Evolutionary conservation across 495 filamentous ascomycete species (phyloP), one percentile per base, ranked within the genome.

Genomic region (Hyaloscypha bicolor): DNA sequence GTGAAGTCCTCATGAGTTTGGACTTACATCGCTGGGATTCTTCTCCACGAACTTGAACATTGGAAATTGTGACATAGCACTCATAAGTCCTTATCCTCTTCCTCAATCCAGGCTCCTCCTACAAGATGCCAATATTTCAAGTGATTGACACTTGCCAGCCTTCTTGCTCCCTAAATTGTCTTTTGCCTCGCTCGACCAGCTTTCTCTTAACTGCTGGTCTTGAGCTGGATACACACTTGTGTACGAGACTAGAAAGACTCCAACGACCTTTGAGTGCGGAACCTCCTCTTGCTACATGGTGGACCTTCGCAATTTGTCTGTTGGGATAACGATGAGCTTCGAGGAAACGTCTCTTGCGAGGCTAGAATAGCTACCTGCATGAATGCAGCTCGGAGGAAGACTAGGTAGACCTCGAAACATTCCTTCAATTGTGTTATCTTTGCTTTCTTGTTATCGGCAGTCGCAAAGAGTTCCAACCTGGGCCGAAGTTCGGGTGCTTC

Each of bases 201-300:
- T 59, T 33, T 51, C 32, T 35, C 62, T 48, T 37, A 51, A 71
- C 59, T 45, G 69, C 66, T 71, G 72, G 69, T 74, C 72, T 74
- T 74, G 72, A 74, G 72, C 72, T 74, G 72, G 72, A 71, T 74
- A 67, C 72, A 71, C 69, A 62, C 63, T 48, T 12, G 52, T 71
- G 72, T 71, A 74, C 55, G 64, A 71, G 72, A 74, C 72, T 58
- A 74, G 66, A 74, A 33, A 31, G 22, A 71, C 37, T 25, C 48
- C 72, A 71, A 71, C 66, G 72, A 74, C 69, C 67, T 71, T 74
- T 74, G 72, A 74, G 72, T 74, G 72, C 72, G 72, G 57, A 69
- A 67, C 69, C 69, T 71, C 67, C 72, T 68, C 62, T 65, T 70
- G 30, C 69, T 65, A 30, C 42, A 52, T 68, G 69, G 69, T 53